Percentiles rank a stretch among this genome's conserved stretches.
Conservation (phyloP, 805 yeast species). For the Candida dajiaensis region DNA sequence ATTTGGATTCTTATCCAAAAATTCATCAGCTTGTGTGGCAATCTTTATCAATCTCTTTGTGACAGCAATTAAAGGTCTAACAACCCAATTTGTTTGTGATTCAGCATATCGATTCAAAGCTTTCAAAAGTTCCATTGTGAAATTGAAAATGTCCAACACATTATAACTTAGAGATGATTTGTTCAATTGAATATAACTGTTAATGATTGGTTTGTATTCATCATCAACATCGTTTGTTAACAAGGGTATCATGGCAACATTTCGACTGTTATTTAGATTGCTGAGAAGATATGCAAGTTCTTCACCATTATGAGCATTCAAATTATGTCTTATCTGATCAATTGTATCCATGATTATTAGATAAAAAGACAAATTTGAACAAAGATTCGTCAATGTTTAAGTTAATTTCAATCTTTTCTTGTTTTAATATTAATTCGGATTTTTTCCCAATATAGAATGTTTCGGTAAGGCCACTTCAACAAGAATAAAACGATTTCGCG, state of each 20-base stretch:
- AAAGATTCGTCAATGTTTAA: no score
- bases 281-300: background rate
- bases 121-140: slow-evolving; percentile 35
- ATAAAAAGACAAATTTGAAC: no score
- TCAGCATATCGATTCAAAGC: slow-evolving; percentile 49
- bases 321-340: background rate
- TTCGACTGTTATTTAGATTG: background rate
- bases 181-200: slow-evolving; percentile 5
- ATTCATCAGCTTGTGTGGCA: slow-evolving; percentile 21
- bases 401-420: no score
- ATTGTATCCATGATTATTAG: slow-evolving; percentile 1
- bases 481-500: background rate
- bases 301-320: slow-evolving; percentile 1
- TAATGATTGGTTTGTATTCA: slow-evolving; percentile 7
- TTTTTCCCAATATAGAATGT: no score
- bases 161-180: slow-evolving; percentile 24
- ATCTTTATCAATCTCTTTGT: slow-evolving; percentile 31
- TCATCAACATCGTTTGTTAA: slow-evolving; percentile 3
- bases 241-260: background rate
- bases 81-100: slow-evolving; percentile 46
- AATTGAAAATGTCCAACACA: slow-evolving; percentile 25
- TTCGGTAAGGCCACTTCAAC: background rate
- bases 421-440: no score
- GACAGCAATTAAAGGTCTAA: slow-evolving; percentile 34
- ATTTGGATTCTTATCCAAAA: slow-evolving; percentile 15